phyloP scores from a whole-genome alignment of 2,329 filamentous ascomycete genomes.

The Hymenoscyphus infarciens region DNA sequence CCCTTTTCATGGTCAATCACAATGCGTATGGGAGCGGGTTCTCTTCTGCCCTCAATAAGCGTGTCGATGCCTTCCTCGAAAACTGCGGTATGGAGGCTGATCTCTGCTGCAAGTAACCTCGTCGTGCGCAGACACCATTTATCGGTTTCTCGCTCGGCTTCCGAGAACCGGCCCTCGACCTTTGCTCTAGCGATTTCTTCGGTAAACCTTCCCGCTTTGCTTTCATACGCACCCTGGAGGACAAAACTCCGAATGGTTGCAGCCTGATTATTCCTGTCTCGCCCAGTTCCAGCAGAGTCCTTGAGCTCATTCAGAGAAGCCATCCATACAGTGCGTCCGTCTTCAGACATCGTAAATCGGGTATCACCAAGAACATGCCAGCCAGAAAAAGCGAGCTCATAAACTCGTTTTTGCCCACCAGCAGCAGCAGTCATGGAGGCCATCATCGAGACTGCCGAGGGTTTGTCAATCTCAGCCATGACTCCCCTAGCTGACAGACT shows the following conservation, averaged over 20 bases:
- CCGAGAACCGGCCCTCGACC: constrained; percentile 79
- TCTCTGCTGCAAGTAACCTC: constrained; percentile 56
- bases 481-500: constrained; percentile 71
- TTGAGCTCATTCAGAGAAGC: constrained; percentile 60
- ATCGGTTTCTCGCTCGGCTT: constrained; percentile 75
- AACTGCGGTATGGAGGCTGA: constrained; percentile 62
- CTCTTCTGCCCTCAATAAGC: constrained; percentile 59
- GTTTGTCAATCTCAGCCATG: constrained; percentile 80
- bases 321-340: constrained; percentile 65
- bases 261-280: constrained; percentile 46
- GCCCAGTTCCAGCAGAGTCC: constrained; percentile 46
- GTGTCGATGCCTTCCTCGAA: constrained; percentile 67
- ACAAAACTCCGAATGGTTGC: constrained; percentile 65
- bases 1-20: constrained; percentile 68
- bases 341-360: constrained; percentile 67
- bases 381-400: constrained; percentile 72
- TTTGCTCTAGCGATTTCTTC: constrained; percentile 86
- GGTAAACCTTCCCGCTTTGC: constrained; percentile 69
- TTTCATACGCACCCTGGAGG: constrained; percentile 72
- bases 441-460: constrained; percentile 60
- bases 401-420: constrained; percentile 53
- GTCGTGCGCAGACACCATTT: constrained; percentile 77
- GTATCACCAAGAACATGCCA: constrained; percentile 67
- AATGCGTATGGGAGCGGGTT: constrained; percentile 66
- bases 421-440: constrained; percentile 62